Evolutionary conservation across 768 basidiomycete species (phyloP), one percentile per base, ranked within the genome.

Genomic region (Boletus bicolor): DNA sequence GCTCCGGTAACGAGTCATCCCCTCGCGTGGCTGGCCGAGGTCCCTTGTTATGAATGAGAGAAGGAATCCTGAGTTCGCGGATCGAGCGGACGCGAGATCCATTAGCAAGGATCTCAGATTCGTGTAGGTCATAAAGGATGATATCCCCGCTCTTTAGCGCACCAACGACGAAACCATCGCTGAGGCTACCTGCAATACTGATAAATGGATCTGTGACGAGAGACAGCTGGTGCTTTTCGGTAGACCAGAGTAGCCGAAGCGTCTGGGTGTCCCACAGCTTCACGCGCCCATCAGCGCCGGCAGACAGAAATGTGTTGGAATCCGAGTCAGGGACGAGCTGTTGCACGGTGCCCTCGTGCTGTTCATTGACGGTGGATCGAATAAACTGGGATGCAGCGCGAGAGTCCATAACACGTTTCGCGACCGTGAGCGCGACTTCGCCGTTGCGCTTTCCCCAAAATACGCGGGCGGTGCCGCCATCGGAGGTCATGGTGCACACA

Each of bases 381-480:
- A 76, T 68, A 42, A 83, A 70, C 36, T 73, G 78, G 24, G 79
- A 77, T 11, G 72, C 71, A 2, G 77, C 74, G 37, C 77, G 76
- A 26, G 69, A 64, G 47, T 87, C 85, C 79, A 89, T 85, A 19
- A 80, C 82, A 36, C 78, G 79, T 24, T 73, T 73, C 0, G 82
- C 82, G 5, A 76, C 75, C 44, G 84, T 82, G 32, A 89, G 74
- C 0, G 83, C 78, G 8, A 93, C 78, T 51, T 84, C 82, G 30
- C 91, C 91, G 47, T 78, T 81, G 26, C 76, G 73, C 62, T 82
- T 86, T 5, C 90, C 91, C 91, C 91, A 93, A 7, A 82, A 72
- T 12, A 89, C 76, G 52, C 82, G 83, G 10, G 82, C 89, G 0
- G 84, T 84, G 5, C 81, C 81, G 5, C 86, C 85, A 26, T 82